Percentiles rank a stretch among this genome's conserved stretches.
phyloP scores from a whole-genome alignment of 2,329 filamentous ascomycete genomes.

The Clarireedia monteithiana region DNA sequence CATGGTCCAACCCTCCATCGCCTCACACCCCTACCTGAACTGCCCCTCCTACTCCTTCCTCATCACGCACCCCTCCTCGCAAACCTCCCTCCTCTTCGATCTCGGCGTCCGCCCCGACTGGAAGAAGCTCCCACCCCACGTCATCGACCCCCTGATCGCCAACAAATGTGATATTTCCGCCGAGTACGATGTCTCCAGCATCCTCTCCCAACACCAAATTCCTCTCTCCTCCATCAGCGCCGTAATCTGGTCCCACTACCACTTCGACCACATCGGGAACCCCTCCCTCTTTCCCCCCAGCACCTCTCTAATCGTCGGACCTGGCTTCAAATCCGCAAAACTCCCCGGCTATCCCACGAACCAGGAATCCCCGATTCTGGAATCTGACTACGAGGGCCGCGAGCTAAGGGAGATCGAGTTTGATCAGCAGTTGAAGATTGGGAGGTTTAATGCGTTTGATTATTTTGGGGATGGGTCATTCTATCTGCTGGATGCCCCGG shows the following conservation, averaged over 20 bases:
- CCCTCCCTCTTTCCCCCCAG: constrained; percentile 34
- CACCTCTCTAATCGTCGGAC: constrained; percentile 39
- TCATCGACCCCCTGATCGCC: constrained; percentile 26
- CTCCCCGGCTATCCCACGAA: constrained; percentile 38
- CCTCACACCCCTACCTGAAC: constrained; percentile 30
- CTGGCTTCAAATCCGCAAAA: constrained; percentile 36
- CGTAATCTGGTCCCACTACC: constrained; percentile 31
- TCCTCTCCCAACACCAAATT: constrained; percentile 28
- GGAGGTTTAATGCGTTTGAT: constrained; percentile 40
- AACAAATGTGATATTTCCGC: constrained; percentile 32
- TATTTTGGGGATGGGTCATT: constrained; percentile 50
- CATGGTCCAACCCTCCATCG: constrained; percentile 27
- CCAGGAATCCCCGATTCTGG: constrained; percentile 31
- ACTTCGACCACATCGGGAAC: constrained; percentile 37
- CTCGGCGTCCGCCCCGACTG: constrained; percentile 36
- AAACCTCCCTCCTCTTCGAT: constrained; percentile 30
- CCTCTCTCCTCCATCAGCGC: constrained; percentile 6
- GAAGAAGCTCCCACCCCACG: constrained; percentile 31
- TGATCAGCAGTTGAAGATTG: constrained; percentile 34
- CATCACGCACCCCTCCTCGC: constrained; percentile 35
- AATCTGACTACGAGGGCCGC: constrained; percentile 34
- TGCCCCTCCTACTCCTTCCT: constrained; percentile 40
- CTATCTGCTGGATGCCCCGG: constrained; percentile 40
- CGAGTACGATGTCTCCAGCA: constrained; percentile 35
- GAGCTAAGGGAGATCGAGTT: constrained; percentile 30